Evolutionary conservation across 2,329 filamentous ascomycete species (phyloP).

Genomic region (Ophiostoma fasciatum): DNA sequence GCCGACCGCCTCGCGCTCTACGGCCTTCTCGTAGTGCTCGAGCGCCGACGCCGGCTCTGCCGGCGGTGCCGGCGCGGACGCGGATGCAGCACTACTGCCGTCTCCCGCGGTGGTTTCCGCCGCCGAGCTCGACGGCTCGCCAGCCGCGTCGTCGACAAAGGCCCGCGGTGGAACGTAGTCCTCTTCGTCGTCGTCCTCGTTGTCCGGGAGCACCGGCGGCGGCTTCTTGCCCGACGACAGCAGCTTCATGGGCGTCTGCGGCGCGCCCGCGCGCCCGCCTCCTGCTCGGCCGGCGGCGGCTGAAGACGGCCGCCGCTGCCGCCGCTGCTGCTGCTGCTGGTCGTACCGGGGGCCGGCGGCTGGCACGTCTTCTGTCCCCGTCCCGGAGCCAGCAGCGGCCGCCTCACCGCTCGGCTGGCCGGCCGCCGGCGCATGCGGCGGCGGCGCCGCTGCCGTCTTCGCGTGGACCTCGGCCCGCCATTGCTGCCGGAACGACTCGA

Average conservation of each 20-base stretch:
- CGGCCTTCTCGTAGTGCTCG: constrained; percentile 85
- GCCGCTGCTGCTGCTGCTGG: too few species aligned
- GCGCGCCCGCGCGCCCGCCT: constrained; percentile 6
- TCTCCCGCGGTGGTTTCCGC: constrained; percentile 7
- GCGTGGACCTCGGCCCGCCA: constrained; percentile 68
- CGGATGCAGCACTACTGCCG: too few species aligned
- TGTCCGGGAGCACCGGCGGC: constrained; percentile 18
- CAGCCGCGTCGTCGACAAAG: constrained; percentile 19
- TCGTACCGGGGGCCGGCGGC: too few species aligned
- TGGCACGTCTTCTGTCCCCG: too few species aligned
- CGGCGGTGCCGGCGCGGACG: background rate
- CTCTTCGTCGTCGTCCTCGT: constrained; percentile 25
- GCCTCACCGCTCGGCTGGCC: background rate
- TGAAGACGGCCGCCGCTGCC: too few species aligned
- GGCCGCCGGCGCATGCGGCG: too few species aligned
- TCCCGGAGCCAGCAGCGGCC: too few species aligned
- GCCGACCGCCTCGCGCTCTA: constrained; percentile 74
- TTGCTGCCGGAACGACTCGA: constrained; percentile 72
- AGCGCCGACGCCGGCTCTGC: constrained; percentile 57
- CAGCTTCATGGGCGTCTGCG: constrained; percentile 7
- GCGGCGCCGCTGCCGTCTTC: constrained; percentile 13
- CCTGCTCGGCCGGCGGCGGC: background rate
- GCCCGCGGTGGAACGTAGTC: constrained; percentile 19
- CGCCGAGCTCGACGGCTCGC: constrained; percentile 9
- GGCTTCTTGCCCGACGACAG: constrained; percentile 14